Evolutionary conservation across 2,329 filamentous ascomycete genomes (phyloP).

Genomic region (Metarhizium brunneum): DNA sequence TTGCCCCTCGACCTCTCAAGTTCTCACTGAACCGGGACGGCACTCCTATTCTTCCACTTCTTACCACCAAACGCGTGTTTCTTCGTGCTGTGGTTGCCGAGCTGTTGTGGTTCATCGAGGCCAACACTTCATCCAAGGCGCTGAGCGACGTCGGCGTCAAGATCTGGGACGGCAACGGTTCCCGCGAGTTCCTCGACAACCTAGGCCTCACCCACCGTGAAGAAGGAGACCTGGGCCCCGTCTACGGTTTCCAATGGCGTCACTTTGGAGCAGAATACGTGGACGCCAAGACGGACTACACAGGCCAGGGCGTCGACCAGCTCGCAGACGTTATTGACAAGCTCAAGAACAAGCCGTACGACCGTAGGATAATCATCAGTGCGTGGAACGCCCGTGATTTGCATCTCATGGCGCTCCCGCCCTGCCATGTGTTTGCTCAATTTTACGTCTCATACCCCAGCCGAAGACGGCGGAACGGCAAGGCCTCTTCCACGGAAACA

Average conservation of each 20-base stretch:
- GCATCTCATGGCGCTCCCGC: constrained; percentile 80
- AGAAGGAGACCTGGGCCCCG: constrained; percentile 84
- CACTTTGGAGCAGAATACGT: constrained; percentile 92
- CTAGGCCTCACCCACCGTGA: constrained; percentile 74
- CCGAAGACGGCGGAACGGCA: constrained; percentile 7
- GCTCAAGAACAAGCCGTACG: constrained; percentile 73
- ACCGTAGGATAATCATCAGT: constrained; percentile 78
- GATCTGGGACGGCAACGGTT: constrained; percentile 98
- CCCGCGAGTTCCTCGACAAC: constrained; percentile 78
- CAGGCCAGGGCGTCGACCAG: constrained; percentile 85
- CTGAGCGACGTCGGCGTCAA: constrained; percentile 76
- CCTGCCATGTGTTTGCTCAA: constrained; percentile 96
- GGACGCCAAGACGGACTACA: constrained; percentile 71
- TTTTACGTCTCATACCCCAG: constrained; percentile 78
- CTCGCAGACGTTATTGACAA: constrained; percentile 84
- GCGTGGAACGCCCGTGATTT: constrained; percentile 92
- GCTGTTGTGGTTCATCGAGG: constrained; percentile 90
- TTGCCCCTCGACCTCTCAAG: constrained; percentile 77
- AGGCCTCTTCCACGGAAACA: constrained; percentile 4
- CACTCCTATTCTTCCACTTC: constrained; percentile 69
- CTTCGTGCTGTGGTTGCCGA: constrained; percentile 82
- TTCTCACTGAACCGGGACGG: constrained; percentile 65
- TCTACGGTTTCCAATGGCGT: constrained; percentile 98
- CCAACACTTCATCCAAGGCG: constrained; percentile 68
- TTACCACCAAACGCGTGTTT: constrained; percentile 97